A percentile compares a stretch with the other conserved stretches of the same genome.
Conservation (phyloP, 176 grass and related monocot genomes). For the Hordeum marinum region DNA sequence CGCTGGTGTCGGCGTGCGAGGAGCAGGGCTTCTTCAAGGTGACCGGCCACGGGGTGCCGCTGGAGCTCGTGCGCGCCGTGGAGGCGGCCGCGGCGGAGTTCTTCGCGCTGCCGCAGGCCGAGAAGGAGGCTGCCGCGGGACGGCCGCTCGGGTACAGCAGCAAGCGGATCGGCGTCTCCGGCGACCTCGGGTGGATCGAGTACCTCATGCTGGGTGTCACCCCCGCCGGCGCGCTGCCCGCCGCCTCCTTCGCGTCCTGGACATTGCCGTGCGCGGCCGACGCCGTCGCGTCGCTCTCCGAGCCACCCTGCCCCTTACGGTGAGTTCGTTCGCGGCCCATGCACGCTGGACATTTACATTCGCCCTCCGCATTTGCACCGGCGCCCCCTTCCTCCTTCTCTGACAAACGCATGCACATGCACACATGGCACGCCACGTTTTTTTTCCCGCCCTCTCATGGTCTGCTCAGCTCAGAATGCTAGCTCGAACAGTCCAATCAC, state of each 20-base stretch:
- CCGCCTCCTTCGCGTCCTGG: background rate
- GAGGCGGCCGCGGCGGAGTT: conserved; percentile 54
- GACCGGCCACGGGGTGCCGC: conserved; percentile 69
- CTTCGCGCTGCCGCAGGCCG: conserved; percentile 51
- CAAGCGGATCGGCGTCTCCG: conserved; percentile 66
- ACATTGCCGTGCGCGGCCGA: conserved; percentile 34
- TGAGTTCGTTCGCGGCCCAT: conserved; percentile 2
- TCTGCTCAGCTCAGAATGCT: background rate
- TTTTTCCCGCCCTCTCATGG: background rate
- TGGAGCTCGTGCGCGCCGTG: conserved; percentile 41
- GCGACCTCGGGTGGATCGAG: conserved; percentile 87
- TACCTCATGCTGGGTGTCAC: conserved; percentile 60
- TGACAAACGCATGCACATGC: background rate
- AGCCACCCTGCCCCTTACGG: conserved; percentile 27
- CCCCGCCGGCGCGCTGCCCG: conserved; percentile 16
- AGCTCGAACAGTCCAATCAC: background rate
- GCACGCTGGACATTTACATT: conserved; percentile 4
- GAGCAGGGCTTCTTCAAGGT: conserved; percentile 78
- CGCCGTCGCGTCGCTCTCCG: background rate
- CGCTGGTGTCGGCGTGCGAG: conserved; percentile 65
- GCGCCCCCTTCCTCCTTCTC: background rate
- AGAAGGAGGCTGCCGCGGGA: conserved; percentile 46
- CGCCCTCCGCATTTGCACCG: conserved; percentile 14
- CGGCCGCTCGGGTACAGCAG: conserved; percentile 53
- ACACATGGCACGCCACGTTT: background rate